Evolutionary conservation across 495 filamentous ascomycete genomes (phyloP).

Genomic region (Neurospora intermedia): DNA sequence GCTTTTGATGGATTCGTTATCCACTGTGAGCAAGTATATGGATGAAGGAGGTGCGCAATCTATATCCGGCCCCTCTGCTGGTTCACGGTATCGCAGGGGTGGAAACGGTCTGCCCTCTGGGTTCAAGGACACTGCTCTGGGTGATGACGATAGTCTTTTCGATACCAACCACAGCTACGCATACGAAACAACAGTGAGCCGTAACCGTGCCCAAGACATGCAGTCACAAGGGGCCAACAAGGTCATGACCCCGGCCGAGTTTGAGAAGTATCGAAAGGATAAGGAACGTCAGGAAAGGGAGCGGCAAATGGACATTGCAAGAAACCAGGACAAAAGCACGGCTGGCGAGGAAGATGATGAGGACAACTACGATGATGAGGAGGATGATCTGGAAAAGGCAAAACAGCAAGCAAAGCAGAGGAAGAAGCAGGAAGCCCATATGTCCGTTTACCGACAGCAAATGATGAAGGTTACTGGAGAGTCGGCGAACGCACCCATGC

Average conservation of each 20-base stretch:
- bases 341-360: conserved; percentile 45
- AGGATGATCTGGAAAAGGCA: conserved; percentile 70
- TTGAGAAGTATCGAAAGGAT: conserved; percentile 71
- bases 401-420: conserved; percentile 64
- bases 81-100: conserved; percentile 27
- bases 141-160: conserved; percentile 34
- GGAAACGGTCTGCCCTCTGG: conserved; percentile 14
- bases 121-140: conserved; percentile 19
- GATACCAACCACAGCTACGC: conserved; percentile 44
- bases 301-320: conserved; percentile 29
- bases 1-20: conserved; percentile 52
- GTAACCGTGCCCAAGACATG: conserved; percentile 26
- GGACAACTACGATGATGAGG: conserved; percentile 64
- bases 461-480: conserved; percentile 97
- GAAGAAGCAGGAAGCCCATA: conserved; percentile 81
- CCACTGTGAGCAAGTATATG: conserved; percentile 35
- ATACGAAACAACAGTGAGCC: conserved; percentile 43
- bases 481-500: conserved; percentile 31
- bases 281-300: conserved; percentile 72
- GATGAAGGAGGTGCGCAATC: conserved; percentile 10
- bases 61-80: conserved; percentile 3
- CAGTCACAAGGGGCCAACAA: conserved; percentile 45
- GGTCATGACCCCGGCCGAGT: conserved; percentile 83
- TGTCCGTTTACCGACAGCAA: conserved; percentile 83
- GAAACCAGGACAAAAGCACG: conserved; percentile 15